A percentile compares a stretch with the other conserved stretches of the same genome.
Conservation (phyloP, 177 flowering plant species). For the Telopea speciosissima region DNA sequence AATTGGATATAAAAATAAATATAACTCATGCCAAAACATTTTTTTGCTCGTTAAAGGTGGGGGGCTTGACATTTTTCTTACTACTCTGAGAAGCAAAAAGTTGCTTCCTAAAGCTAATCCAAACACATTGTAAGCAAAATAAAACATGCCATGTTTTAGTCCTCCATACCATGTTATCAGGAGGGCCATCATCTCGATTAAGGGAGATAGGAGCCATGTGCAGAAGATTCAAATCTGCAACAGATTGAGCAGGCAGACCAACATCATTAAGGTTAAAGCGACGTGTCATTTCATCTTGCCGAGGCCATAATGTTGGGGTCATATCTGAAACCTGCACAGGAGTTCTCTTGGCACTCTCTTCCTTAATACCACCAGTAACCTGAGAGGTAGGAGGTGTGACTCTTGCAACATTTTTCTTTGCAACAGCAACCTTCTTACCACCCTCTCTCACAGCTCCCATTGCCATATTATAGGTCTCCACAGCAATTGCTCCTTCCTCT, state of each 20-base stretch:
- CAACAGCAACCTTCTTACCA: slow-evolving; percentile 40
- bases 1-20: too few species aligned
- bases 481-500: slow-evolving; percentile 65
- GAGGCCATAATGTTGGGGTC: slow-evolving; percentile 60
- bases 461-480: slow-evolving; percentile 57
- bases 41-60: too few species aligned
- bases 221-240: slow-evolving; percentile 43
- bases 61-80: too few species aligned
- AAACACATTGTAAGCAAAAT: not conserved
- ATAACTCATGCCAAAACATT: too few species aligned
- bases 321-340: slow-evolving; percentile 30
- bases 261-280: slow-evolving; percentile 48
- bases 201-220: slow-evolving; percentile 55
- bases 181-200: slow-evolving; percentile 47
- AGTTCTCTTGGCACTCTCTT: slow-evolving; percentile 29
- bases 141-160: not conserved
- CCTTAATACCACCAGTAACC: slow-evolving; percentile 32
- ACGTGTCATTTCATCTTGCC: slow-evolving; percentile 44
- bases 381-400: slow-evolving; percentile 40
- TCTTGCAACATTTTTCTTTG: slow-evolving; percentile 55
- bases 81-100: too few species aligned
- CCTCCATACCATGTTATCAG: slow-evolving; percentile 50
- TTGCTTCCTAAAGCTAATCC: too few species aligned
- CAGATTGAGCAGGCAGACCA: slow-evolving; percentile 28
- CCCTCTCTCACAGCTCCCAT: slow-evolving; percentile 56